Percentiles rank a stretch among this genome's conserved stretches.
Conservation (phyloP, 2,329 filamentous ascomycete genomes). For the Verticillium nonalfalfae region DNA sequence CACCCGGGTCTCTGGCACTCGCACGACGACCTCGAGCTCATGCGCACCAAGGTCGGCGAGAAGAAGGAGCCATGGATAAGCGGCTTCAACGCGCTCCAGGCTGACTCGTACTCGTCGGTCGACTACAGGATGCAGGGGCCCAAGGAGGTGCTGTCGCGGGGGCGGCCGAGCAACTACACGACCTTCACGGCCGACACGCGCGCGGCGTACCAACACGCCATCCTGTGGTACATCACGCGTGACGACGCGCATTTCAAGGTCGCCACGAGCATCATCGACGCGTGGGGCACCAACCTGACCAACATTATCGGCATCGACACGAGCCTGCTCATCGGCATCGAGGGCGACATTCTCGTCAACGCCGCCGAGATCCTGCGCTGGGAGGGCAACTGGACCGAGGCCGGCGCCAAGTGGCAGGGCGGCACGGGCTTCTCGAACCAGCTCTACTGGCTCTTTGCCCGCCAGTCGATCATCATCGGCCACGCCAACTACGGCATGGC, state of each 20-base stretch:
- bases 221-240: constrained; percentile 35
- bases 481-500: constrained; percentile 36
- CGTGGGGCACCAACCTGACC: constrained; percentile 24
- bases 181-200: constrained; percentile 26
- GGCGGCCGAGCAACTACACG: constrained; percentile 25
- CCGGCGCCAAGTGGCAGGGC: constrained; percentile 24
- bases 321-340: constrained; percentile 28
- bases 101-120: constrained; percentile 4
- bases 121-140: constrained; percentile 23
- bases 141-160: constrained; percentile 21
- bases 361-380: constrained; percentile 37
- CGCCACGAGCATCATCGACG: constrained; percentile 27
- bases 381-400: constrained; percentile 31
- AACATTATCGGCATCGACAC: constrained; percentile 25
- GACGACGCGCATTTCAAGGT: constrained; percentile 25
- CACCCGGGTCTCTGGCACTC: constrained; percentile 9
- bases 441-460: constrained; percentile 33
- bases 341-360: constrained; percentile 32
- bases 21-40: constrained; percentile 7
- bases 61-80: constrained; percentile 5
- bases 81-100: constrained; percentile 3
- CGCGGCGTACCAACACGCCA: constrained; percentile 31
- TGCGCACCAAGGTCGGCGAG: constrained; percentile 2
- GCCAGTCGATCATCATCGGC: constrained; percentile 27
- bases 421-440: constrained; percentile 28